Evolutionary conservation across 2,329 filamentous ascomycete genomes (phyloP).

Genomic region (Stachybotrys chartarum): DNA sequence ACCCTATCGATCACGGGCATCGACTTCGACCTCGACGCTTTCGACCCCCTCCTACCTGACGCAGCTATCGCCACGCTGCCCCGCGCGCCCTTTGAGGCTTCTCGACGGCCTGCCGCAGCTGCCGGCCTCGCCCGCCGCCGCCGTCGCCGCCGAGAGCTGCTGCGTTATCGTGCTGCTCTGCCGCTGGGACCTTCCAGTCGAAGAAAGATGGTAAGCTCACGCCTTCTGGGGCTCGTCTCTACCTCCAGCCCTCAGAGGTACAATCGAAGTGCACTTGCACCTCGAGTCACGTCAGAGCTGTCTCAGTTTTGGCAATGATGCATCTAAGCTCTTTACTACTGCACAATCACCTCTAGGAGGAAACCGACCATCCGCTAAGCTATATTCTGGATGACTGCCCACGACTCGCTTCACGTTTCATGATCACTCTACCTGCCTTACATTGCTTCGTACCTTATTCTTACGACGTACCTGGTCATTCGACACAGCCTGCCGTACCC

Average conservation of each 20-base stretch:
- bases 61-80: not conserved
- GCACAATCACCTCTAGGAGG: too few species aligned
- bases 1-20: not conserved
- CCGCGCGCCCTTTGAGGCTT: not conserved
- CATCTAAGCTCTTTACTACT: too few species aligned
- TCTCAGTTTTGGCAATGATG: not conserved
- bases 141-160: not conserved
- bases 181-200: not conserved
- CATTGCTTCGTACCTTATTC: not conserved
- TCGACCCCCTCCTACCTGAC: not conserved
- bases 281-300: not conserved
- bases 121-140: not conserved
- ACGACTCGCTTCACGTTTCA: not conserved
- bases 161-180: not conserved
- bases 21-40: not conserved
- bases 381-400: not conserved
- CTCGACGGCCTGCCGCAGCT: not conserved
- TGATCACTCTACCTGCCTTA: not conserved
- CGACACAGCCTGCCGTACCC: not conserved
- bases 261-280: not conserved
- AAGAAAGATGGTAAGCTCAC: not conserved
- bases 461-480: not conserved
- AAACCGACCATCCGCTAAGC: too few species aligned
- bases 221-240: not conserved
- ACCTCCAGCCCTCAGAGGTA: not conserved